Evolutionary conservation across 108 stramenopile species (phyloP), one percentile per base, ranked within the genome.

Genomic region (Nitzschia sp.): DNA sequence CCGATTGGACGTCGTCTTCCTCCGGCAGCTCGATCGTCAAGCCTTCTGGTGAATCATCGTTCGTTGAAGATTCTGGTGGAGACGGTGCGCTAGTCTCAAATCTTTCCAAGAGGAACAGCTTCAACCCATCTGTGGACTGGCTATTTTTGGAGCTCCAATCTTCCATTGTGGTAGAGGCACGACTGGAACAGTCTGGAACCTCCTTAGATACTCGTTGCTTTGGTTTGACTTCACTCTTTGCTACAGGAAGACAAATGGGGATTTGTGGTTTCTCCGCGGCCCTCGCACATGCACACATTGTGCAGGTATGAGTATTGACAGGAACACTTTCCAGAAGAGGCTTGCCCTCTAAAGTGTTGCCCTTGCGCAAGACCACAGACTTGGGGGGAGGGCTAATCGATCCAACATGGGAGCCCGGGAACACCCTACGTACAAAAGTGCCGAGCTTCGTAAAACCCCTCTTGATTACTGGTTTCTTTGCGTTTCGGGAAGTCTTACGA

Each of bases 61-160:
- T 4, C 48, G 48, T 16, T 50, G 19, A 21, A 4, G 13, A 21
- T n/a, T 50, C 4, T 19, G 4, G 16, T 11, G 48, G 48, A 41
- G 38, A 13, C n/a, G n/a, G n/a, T n/a, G n/a, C n/a, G 38, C 13
- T 13, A 41, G 38, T 6, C 38, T 6, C 6, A 22, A 50, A 50
- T 11, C 48, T 11, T 11, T 21, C 19, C 21, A 50, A 22, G 13
- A 50, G 9, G 19, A 16, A 22, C 13, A 21, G 4, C 48, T 19
- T 50, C 48, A 50, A 11, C 4, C 19, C 48, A 4, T 16, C 21
- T 21, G 48, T n/a, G 4, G 8, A 8, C 19, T 50, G 19, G 19
- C 48, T 50, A 5, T 16, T 50, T 50, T 50, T 50, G 48, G 48
- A 50, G 19, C 19, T 11, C 48, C 48, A 50, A 50, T 50, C 48